Base-by-base conservation (phyloP, 495 filamentous ascomycete species). In the Penicillium soppii region DNA sequence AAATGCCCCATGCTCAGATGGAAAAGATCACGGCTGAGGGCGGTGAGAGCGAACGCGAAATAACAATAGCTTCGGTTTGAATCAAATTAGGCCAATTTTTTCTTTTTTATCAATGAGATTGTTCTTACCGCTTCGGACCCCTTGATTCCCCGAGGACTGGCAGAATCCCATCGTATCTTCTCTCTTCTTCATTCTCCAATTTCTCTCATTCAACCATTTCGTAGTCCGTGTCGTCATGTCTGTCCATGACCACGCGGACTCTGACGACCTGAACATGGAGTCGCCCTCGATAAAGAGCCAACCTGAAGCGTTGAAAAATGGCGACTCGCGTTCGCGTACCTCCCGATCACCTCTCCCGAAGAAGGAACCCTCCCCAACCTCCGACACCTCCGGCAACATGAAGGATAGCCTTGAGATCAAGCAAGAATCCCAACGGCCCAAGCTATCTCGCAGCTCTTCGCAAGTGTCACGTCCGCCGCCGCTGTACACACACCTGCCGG, bases 401-500 rank as follows among this genome's bases (percentile, higher is more conserved):
- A 74, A 71, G 25, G 55, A 53, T n/a, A 70, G 77, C 37, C 57
- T 59, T 10, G 82, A 82, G 33, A 80, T 87, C 56, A 88, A 84
- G 66, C 69, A 82, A 62, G 83, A 88, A 67, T 78, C 82, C 21
- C 81, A 89, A 56, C 78, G 82, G 16, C 83, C 84, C 15, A 95
- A 91, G 68, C 73, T 90, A 36, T 76, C 85, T 36, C 86, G 90
- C 42, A 91, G 84, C 65, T 68, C 83, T 12, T 89, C 88, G 25
- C 84, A 88, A 46, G 65, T 78, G 27, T 56, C 77, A 43, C 78
- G 79, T 42, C 74, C 83, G 20, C 81, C 85, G 33, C 75, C 70
- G 35, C 72, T 96, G 1, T 94, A 85, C 69, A 64, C 76, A 51
- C 72, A 92, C 62, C 69, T 90, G 16, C 82, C 84, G 10, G 84